Percentiles rank a stretch among this genome's conserved stretches.
These are phyloP conservation scores for Penicillium sp. DNA, from an alignment of 2,329 filamentous ascomycete genomes.

Conservation along the genomic window DNA sequence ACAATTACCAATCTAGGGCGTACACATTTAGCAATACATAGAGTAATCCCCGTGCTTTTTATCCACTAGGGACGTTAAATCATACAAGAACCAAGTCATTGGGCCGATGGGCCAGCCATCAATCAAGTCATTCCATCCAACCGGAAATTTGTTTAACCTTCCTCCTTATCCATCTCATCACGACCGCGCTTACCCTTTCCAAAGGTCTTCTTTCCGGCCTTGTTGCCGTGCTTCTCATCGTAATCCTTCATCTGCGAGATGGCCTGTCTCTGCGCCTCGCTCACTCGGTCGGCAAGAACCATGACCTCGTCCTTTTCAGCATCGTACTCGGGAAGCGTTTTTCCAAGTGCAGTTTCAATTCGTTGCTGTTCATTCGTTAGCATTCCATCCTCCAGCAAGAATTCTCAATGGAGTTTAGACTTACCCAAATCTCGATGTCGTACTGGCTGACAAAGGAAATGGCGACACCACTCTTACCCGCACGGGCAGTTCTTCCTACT, in stretches of 20 bases:
- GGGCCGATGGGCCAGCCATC: conserved; percentile 9
- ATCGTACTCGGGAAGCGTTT: conserved; percentile 69
- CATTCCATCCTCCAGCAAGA: background rate
- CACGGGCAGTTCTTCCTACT: conserved; percentile 83
- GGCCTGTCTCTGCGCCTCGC: conserved; percentile 80
- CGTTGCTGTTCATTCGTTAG: conserved; percentile 32
- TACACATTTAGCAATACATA: too few relatives aligned
- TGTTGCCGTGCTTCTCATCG: conserved; percentile 64
- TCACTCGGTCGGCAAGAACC: conserved; percentile 73
- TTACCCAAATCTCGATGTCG: conserved; percentile 75
- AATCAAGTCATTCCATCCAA: background rate
- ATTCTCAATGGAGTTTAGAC: background rate
- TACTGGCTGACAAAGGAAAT: conserved; percentile 85
- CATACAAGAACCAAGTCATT: conserved; percentile 5
- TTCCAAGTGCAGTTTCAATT: conserved; percentile 79
- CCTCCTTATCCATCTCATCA: conserved; percentile 73
- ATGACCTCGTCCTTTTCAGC: conserved; percentile 81
- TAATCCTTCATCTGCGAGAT: conserved; percentile 79
- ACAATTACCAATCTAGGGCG: too few relatives aligned
- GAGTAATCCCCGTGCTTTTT: background rate
- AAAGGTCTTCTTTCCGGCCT: conserved; percentile 43
- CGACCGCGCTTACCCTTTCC: conserved; percentile 59
- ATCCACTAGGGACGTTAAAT: conserved; percentile 8
- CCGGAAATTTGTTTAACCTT: conserved; percentile 53
- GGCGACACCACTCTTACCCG: conserved; percentile 80